These are phyloP conservation scores for Stentor coeruleus DNA, from an alignment of 73 alveolate species.

Conservation along the genomic window DNA sequence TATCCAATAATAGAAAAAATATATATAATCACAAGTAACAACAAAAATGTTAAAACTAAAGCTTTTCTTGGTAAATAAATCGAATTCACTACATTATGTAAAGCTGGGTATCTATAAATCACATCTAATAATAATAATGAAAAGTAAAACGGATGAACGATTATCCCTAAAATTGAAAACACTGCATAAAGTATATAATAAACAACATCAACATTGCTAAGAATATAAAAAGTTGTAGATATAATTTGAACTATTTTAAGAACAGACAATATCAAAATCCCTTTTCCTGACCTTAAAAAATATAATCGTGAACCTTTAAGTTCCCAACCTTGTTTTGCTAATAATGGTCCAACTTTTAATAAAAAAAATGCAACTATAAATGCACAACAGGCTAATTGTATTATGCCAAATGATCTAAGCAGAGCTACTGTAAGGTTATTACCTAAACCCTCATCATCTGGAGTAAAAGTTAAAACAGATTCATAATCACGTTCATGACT, in stretches of 20 bases:
- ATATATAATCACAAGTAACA: slow-evolving; percentile 77
- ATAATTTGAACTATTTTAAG: slow-evolving; percentile 5
- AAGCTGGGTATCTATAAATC: slow-evolving; percentile 66
- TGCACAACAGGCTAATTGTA: not conserved
- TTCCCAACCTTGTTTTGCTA: slow-evolving; percentile 24
- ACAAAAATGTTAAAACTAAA: slow-evolving; percentile 80
- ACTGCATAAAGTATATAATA: slow-evolving; percentile 72
- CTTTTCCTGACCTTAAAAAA: not conserved
- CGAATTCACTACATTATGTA: slow-evolving; percentile 80
- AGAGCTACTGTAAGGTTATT: not conserved
- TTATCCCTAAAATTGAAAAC: slow-evolving; percentile 81
- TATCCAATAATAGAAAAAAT: slow-evolving; percentile 63
- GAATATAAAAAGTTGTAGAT: slow-evolving; percentile 31
- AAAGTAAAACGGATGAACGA: slow-evolving; percentile 76
- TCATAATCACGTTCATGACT: not conserved
- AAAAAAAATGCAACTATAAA: not conserved
- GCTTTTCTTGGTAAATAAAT: slow-evolving; percentile 81
- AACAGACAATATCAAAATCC: not conserved
- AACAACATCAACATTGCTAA: slow-evolving; percentile 51
- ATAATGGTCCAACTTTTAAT: slow-evolving; percentile 3
- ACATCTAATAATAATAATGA: slow-evolving; percentile 84
- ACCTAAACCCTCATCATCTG: not conserved
- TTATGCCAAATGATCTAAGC: not conserved
- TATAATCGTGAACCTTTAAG: not conserved
- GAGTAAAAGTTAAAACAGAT: not conserved